Evolutionary conservation across 2,329 filamentous ascomycete genomes (phyloP).

Genomic region (Calonectria montana): DNA sequence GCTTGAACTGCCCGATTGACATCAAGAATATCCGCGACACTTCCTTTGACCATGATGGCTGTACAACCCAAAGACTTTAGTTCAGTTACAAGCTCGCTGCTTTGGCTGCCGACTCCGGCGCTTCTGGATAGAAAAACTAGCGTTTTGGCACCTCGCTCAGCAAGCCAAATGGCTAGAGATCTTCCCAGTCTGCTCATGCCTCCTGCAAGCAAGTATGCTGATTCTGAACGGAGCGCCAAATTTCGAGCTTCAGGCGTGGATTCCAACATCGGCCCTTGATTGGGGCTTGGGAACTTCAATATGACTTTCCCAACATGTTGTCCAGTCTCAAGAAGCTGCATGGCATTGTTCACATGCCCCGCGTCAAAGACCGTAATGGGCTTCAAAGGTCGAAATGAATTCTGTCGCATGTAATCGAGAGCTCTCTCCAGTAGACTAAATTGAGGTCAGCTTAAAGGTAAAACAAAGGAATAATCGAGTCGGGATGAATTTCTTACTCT

Average conservation of each 20-base stretch:
- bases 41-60: neutral
- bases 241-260: neutral
- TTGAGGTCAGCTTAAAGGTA: neutral
- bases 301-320: conserved; percentile 21
- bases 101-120: conserved; percentile 30
- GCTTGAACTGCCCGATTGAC: conserved; percentile 22
- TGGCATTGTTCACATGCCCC: conserved; percentile 1
- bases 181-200: conserved; percentile 39
- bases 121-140: conserved; percentile 46
- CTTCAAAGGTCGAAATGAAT: neutral
- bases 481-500: conserved; percentile 8
- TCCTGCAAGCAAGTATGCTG: conserved; percentile 37
- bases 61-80: conserved; percentile 29
- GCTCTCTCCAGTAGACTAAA: conserved; percentile 20
- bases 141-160: conserved; percentile 34
- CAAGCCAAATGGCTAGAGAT: conserved; percentile 33
- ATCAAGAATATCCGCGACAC: conserved; percentile 20
- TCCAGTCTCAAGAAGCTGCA: conserved; percentile 28
- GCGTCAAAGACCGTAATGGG: neutral
- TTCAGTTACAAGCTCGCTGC: conserved; percentile 14
- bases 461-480: neutral
- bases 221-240: neutral
- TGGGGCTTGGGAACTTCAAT: neutral
- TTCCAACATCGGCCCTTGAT: neutral
- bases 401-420: conserved; percentile 18